A percentile compares a stretch with the other conserved stretches of the same genome.
These are phyloP conservation scores for Rhododendron kiyosumense DNA, from an alignment of 148 eudicot genomes.

Conservation along the genomic window DNA sequence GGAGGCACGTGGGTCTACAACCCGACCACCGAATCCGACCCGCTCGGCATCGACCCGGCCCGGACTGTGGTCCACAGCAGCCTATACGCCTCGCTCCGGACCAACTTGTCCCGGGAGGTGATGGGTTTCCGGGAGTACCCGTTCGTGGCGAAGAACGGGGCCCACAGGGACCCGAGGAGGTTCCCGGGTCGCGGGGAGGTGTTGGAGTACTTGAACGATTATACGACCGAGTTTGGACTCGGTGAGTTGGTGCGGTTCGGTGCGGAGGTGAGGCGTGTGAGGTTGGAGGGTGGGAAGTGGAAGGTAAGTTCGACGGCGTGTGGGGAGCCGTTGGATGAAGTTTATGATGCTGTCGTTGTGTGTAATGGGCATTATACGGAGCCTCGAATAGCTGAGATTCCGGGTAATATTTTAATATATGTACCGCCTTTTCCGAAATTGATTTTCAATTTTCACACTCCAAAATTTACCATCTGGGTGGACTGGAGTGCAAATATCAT, in stretches of 20 bases:
- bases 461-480: too few species aligned
- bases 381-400: slow-evolving; percentile 75
- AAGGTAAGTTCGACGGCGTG: slow-evolving; percentile 34
- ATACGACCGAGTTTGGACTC: slow-evolving; percentile 45
- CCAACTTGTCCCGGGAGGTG: slow-evolving; percentile 69
- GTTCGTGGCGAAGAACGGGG: slow-evolving; percentile 38
- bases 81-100: slow-evolving; percentile 73
- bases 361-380: slow-evolving; percentile 91
- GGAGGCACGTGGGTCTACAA: slow-evolving; percentile 88
- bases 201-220: slow-evolving; percentile 73
- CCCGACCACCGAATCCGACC: slow-evolving; percentile 61
- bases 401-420: slow-evolving; percentile 40
- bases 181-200: slow-evolving; percentile 83
- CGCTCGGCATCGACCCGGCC: slow-evolving; percentile 49
- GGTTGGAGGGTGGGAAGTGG: slow-evolving; percentile 56
- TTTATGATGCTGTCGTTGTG: slow-evolving; percentile 84
- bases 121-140: slow-evolving; percentile 89
- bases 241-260: slow-evolving; percentile 55
- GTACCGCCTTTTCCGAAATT: neutral
- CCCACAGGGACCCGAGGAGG: slow-evolving; percentile 64
- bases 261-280: slow-evolving; percentile 54
- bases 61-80: slow-evolving; percentile 59
- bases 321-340: slow-evolving; percentile 43
- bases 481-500: too few species aligned
- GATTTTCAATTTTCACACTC: too few species aligned